Conservation (phyloP, 1,139 yeast species). For the Nakaseomyces sp. region DNA sequence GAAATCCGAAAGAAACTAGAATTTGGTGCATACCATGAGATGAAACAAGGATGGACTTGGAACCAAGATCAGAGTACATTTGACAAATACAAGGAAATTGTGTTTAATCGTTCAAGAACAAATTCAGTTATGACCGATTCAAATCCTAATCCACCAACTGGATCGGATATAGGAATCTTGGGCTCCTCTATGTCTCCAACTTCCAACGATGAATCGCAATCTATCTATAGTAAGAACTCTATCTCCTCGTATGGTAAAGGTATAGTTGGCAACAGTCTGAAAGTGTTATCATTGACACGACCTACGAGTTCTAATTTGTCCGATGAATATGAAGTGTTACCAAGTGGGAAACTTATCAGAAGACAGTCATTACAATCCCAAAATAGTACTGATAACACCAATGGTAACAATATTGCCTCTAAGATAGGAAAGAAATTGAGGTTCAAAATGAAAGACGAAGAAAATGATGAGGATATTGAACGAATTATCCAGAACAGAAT, state of each 20-base stretch:
- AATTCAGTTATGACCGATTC: slow-evolving; percentile 17
- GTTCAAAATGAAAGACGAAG: slow-evolving; percentile 27
- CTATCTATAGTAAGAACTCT: slow-evolving; percentile 1
- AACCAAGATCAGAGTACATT: slow-evolving; percentile 32
- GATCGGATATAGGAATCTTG: slow-evolving; percentile 5
- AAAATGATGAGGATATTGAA: slow-evolving; percentile 44
- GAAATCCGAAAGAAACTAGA: slow-evolving; percentile 65
- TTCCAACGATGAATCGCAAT: background rate
- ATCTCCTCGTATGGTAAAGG: background rate
- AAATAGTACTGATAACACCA: slow-evolving; percentile 12
- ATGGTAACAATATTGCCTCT: slow-evolving; percentile 9
- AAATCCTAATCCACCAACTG: background rate
- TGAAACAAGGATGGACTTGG: slow-evolving; percentile 78
- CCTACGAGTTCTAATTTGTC: slow-evolving; percentile 13
- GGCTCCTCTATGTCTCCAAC: slow-evolving; percentile 3
- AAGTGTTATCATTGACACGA: slow-evolving; percentile 1
- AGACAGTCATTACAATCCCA: slow-evolving; percentile 28
- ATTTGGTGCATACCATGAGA: slow-evolving; percentile 58
- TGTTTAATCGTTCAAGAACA: slow-evolving; percentile 13
- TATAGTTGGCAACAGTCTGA: background rate
- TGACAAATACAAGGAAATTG: slow-evolving; percentile 21
- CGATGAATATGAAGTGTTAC: slow-evolving; percentile 45
- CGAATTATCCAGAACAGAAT: slow-evolving; percentile 51
- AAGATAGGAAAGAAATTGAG: slow-evolving; percentile 32
- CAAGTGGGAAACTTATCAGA: slow-evolving; percentile 58